phyloP scores from a whole-genome alignment of 441 rosid genomes.

The Croton setiger region DNA sequence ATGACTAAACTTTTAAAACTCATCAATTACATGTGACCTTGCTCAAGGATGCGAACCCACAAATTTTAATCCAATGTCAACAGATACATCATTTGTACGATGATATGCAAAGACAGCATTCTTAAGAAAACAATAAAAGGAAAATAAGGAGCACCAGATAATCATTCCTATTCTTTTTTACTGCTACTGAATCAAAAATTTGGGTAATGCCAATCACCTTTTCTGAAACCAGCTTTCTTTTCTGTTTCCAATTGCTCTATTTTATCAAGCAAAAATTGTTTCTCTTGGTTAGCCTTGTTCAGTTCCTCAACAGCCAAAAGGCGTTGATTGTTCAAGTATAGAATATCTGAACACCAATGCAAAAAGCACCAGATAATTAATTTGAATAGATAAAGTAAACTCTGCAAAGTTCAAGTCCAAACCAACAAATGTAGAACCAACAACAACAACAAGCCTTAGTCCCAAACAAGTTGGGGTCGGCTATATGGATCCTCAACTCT shows the following conservation, averaged over 20 bases:
- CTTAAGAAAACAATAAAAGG: not conserved
- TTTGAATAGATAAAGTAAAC: not conserved
- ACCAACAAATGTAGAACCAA: not conserved
- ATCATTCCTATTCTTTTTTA: not conserved
- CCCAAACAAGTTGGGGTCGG: no score
- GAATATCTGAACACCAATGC: constrained; percentile 44
- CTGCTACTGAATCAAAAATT: constrained; percentile 12
- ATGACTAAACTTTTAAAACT: not conserved
- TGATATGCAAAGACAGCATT: not conserved
- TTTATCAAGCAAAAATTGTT: constrained; percentile 43
- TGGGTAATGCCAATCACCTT: constrained; percentile 30
- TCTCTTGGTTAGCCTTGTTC: constrained; percentile 47
- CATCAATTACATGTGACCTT: not conserved
- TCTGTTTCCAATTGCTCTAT: constrained; percentile 44
- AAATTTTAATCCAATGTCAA: not conserved
- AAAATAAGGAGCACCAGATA: not conserved
- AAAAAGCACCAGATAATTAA: constrained; percentile 5
- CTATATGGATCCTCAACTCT: no score
- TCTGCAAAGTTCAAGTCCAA: not conserved
- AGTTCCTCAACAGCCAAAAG: constrained; percentile 60
- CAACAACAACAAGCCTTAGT: no score
- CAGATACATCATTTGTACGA: not conserved
- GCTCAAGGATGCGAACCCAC: not conserved
- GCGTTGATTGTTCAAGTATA: constrained; percentile 65
- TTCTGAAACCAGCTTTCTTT: constrained; percentile 30